These are phyloP conservation scores for Medicago lupulina DNA, from an alignment of 306 rosid species.

Conservation along the genomic window DNA sequence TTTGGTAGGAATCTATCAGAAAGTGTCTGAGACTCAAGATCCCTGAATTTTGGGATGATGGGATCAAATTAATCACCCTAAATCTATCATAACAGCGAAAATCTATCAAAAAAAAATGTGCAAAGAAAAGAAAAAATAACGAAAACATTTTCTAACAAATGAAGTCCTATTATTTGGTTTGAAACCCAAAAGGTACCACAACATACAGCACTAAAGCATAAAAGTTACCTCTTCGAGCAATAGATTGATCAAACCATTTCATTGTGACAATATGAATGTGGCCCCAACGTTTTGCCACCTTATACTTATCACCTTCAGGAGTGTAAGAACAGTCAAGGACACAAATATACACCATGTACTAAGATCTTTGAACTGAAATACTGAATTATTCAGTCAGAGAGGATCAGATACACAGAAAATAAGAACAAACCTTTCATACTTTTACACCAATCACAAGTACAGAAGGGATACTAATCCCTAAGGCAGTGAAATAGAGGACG, in stretches of 20 bases:
- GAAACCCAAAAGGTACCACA: conserved; percentile 35
- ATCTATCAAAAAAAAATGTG: neutral
- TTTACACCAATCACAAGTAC: conserved; percentile 27
- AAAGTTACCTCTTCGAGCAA: conserved; percentile 75
- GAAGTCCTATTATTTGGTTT: conserved; percentile 23
- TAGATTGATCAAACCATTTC: conserved; percentile 91
- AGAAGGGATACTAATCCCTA: too few species aligned
- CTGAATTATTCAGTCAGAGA: conserved; percentile 20
- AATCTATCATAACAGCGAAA: neutral
- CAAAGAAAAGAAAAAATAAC: conserved; percentile 9
- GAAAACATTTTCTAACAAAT: conserved; percentile 20
- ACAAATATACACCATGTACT: conserved; percentile 46
- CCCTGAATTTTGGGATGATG: too few species aligned
- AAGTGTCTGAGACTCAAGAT: too few species aligned
- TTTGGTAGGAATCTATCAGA: too few species aligned
- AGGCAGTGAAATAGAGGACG: too few species aligned
- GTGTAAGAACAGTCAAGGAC: conserved; percentile 78
- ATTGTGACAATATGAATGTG: conserved; percentile 72
- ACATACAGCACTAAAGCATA: conserved; percentile 31
- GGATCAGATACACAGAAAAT: conserved; percentile 20
- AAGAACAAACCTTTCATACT: conserved; percentile 28
- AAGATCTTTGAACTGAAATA: conserved; percentile 27
- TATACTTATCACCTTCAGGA: conserved; percentile 95
- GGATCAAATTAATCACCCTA: neutral
- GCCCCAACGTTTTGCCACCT: conserved; percentile 90